Evolutionary conservation across 2,329 filamentous ascomycete species (phyloP), one percentile per base, ranked within the genome.

Genomic region (Aureobasidium sp.): DNA sequence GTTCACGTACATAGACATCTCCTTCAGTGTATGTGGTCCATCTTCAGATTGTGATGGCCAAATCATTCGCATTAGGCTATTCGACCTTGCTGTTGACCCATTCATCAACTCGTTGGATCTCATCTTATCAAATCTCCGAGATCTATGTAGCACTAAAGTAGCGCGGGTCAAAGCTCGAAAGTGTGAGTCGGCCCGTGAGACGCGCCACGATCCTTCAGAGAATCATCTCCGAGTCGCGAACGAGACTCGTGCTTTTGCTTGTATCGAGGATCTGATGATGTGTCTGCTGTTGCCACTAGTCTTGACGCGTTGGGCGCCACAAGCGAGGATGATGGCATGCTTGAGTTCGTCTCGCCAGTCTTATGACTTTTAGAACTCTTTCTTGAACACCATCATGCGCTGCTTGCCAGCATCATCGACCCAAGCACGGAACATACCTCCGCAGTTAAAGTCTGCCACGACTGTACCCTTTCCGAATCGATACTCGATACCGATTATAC

Each of bases 381-480:
- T 79, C 55, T 80, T 76, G 76, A 85, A 88, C 2, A 87, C 80
- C 60, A 82, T 81, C 69, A 85, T 83, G 29, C 79, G 76, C 21
- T 80, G 77, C 62, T 76, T 76, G 0, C 86, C 87, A 1, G 82
- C 70, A 4, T 86, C 81, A 65, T 89, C 83, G 25, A 89, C 76
- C 82, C 88, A 93, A 0, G 90, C 90, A 25, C 91, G 81, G 70
- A 91, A 94, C 89, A 96, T 92, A 0, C 91, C 91, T 5, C 86
- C 88, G 67, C 89, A 94, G 71, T 96, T 96, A 71, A 87, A 91
- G 67, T 92, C 89, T 71, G 86, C 88, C 16, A 92, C 75, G 6
- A 95, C 79, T 57, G 82, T 78, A 0, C 78, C 75, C n/a, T 75
- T 68, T 3, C 66, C 73, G 63, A 81, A 76, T 2, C 73, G 70